Evolutionary conservation across 1,139 yeast genomes (phyloP).

Genomic region (Arxiozyma bovina): DNA sequence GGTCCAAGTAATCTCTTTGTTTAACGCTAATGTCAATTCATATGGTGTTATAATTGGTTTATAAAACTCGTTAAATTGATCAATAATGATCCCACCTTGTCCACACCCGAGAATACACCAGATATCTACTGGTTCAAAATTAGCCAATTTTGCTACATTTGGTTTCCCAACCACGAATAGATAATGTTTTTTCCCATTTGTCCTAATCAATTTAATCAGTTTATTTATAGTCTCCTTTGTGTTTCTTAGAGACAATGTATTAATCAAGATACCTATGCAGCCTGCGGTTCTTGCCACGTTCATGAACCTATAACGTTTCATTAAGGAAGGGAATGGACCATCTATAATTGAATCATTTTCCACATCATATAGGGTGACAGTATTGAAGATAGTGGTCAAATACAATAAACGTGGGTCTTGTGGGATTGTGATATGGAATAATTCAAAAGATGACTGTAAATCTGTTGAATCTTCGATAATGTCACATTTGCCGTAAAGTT

Average conservation of each 20-base stretch:
- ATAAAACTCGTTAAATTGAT: conserved; percentile 67
- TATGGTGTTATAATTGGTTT: conserved; percentile 92
- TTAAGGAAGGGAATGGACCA: conserved; percentile 69
- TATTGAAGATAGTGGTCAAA: conserved; percentile 58
- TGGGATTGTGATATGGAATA: conserved; percentile 68
- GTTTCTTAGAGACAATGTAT: conserved; percentile 72
- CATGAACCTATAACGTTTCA: conserved; percentile 78
- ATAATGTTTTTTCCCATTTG: conserved; percentile 84
- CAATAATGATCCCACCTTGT: conserved; percentile 82
- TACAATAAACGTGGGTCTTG: conserved; percentile 71
- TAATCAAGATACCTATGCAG: conserved; percentile 82
- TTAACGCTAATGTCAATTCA: conserved; percentile 73
- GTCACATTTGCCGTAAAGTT: conserved; percentile 12
- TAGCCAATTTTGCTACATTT: conserved; percentile 93
- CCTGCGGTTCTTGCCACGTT: conserved; percentile 85
- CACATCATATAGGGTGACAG: conserved; percentile 45
- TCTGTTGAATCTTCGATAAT: conserved; percentile 14
- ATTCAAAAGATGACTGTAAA: conserved; percentile 35
- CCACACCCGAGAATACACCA: conserved; percentile 97
- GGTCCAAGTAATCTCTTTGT: conserved; percentile 72
- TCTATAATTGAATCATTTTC: conserved; percentile 26
- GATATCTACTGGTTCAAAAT: conserved; percentile 80
- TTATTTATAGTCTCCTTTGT: conserved; percentile 56
- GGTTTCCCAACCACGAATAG: conserved; percentile 96
- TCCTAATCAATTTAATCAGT: conserved; percentile 50